These are phyloP conservation scores for Pichia gijzeniarum DNA, from an alignment of 805 yeast genomes.

Conservation along the genomic window DNA sequence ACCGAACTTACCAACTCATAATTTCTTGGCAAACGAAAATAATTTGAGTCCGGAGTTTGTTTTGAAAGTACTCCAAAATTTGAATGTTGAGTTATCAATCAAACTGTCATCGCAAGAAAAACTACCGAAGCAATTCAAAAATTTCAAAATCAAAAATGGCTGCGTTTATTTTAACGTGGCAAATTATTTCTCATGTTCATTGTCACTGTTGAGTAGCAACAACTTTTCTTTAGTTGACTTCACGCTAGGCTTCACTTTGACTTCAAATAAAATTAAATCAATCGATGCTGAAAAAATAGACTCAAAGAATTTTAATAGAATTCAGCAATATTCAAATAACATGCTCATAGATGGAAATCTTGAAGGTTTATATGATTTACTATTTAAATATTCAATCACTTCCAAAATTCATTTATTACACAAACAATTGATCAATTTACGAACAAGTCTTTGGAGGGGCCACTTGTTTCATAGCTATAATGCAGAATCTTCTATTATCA, in stretches of 20 bases:
- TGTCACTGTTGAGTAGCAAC: conserved; percentile 65
- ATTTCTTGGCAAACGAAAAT: conserved; percentile 39
- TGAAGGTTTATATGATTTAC: conserved; percentile 45
- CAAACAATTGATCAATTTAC: conserved; percentile 46
- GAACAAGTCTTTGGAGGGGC: conserved; percentile 51
- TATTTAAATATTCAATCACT: conserved; percentile 55
- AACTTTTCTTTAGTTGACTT: conserved; percentile 79
- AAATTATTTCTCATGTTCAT: conserved; percentile 64
- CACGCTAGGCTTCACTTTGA: conserved; percentile 50
- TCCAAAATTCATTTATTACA: conserved; percentile 58
- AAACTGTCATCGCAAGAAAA: conserved; percentile 62
- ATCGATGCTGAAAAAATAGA: conserved; percentile 27
- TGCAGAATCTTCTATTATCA: conserved; percentile 46
- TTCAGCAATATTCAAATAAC: conserved; percentile 53
- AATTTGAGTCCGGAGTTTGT: conserved; percentile 50
- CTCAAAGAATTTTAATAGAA: conserved; percentile 29
- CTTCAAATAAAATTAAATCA: conserved; percentile 25
- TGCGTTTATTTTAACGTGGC: conserved; percentile 59
- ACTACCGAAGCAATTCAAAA: conserved; percentile 58
- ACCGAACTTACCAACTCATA: conserved; percentile 66
- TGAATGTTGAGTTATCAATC: conserved; percentile 67
- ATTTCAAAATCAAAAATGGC: conserved; percentile 69
- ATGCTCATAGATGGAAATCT: conserved; percentile 42
- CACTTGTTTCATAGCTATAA: conserved; percentile 53
- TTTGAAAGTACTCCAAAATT: conserved; percentile 53